phyloP scores from a whole-genome alignment of 2,329 filamentous ascomycete species.

The Mollisiaceae sp. region DNA sequence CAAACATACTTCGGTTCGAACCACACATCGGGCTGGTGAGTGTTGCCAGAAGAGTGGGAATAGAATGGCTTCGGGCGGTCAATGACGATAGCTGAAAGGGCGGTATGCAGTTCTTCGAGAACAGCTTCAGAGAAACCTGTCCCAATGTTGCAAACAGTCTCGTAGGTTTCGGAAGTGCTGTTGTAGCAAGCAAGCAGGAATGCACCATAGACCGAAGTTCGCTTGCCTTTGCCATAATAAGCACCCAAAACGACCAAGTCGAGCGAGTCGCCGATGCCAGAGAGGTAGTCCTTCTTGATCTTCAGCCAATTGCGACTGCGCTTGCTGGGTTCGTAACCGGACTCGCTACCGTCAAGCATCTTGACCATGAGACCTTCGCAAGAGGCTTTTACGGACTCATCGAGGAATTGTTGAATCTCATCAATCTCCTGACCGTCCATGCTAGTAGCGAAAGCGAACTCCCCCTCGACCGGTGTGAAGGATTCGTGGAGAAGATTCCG shows the following conservation, averaged over 20 bases:
- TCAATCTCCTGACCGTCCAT: conserved; percentile 90
- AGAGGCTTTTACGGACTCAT: conserved; percentile 93
- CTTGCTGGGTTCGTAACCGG: conserved; percentile 94
- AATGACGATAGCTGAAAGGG: conserved; percentile 79
- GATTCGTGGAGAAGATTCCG: conserved; percentile 74
- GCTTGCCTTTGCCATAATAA: conserved; percentile 93
- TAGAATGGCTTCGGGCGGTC: conserved; percentile 95
- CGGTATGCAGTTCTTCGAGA: conserved; percentile 82
- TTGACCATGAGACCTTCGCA: conserved; percentile 99
- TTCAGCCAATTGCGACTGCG: conserved; percentile 98
- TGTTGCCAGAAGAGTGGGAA: conserved; percentile 78
- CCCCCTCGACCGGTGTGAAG: conserved; percentile 81
- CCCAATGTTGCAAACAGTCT: conserved; percentile 97
- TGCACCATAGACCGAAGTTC: conserved; percentile 92
- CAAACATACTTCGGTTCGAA: conserved; percentile 94
- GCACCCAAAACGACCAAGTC: conserved; percentile 95
- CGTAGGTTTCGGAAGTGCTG: conserved; percentile 77
- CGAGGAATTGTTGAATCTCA: conserved; percentile 89
- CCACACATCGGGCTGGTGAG: conserved; percentile 98
- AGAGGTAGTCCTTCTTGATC: conserved; percentile 98
- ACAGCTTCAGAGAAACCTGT: conserved; percentile 96
- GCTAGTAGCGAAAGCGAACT: conserved; percentile 87
- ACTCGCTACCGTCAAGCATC: conserved; percentile 94
- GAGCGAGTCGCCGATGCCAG: conserved; percentile 91
- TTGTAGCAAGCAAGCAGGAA: conserved; percentile 97